Base-by-base conservation (phyloP, 2,329 filamentous ascomycete genomes). In the Epichloe brachyelytri region DNA sequence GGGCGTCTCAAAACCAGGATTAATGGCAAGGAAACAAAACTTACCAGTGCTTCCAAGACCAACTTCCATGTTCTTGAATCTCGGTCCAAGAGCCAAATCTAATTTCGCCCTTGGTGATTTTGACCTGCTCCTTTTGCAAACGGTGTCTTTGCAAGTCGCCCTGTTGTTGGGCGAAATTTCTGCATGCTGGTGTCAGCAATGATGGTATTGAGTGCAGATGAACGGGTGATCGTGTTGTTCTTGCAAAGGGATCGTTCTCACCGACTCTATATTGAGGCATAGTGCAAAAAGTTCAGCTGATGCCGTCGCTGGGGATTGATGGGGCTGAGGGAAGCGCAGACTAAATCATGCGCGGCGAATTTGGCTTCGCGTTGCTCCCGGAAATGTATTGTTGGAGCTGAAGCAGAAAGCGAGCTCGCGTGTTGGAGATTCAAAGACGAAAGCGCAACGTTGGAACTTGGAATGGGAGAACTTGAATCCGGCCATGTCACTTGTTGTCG, bases 21-120 rank as follows among this genome's bases (percentile, higher is more conserved):
- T 26, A 20, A 5, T 11, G 12, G 6, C 12, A 33, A 40, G 5
- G 5, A 10, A 19, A 19, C 38, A 40, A 40, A 19, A n/a, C 77
- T 62, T 75, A 94, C 91, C 91, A 96, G 65, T 97, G 91, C 63
- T 84, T 85, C 82, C 85, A 97, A 52, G 72, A 67, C 80, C 82
- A 95, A 61, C 75, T 76, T 41, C 79, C 78, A 61, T 82, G 75
- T 0, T 78, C 75, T 0, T 72, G 60, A 33, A 84, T 77, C 8
- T 77, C 77, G 55, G 95, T 77, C 74, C 83, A 87, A 20, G 76
- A 77, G 41, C 86, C 91, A 49, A 89, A 78, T 51, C 91, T 85
- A 3, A 95, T 70, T 57, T 88, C 80, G 51, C 84, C 88, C 70
- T 95, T 95, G 26, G 61, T 58, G 62, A 95, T 88, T 69, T 95